Base-by-base conservation (phyloP, 2,329 filamentous ascomycete genomes). In the Dryadomyces sulphureus region DNA sequence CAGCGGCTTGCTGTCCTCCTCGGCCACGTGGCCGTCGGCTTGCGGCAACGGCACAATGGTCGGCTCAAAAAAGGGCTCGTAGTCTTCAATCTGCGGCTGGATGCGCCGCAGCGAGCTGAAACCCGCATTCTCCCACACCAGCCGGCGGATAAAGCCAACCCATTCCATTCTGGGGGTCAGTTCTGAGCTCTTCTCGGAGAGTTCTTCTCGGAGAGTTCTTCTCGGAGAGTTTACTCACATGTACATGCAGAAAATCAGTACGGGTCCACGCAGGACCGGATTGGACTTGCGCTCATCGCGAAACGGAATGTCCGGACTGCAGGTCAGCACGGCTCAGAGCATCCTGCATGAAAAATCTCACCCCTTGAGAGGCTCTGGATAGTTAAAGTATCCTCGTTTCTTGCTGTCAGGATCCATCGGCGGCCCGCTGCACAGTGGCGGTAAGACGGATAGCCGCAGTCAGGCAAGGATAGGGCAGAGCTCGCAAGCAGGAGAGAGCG, bases 91-190 rank as follows among this genome's bases (percentile, higher is more conserved):
- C 16, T 59, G 63, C 19, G 68, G 60, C 21, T 65, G 64, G 47
- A 77, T 68, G 32, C 70, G 63, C 41, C 74, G 73, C 36, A 85
- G 63, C 5, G 64, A 61, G 41, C 62, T 64, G 55, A 86, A 84
- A 35, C 78, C 78, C 19, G 78, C 77, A 58, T 79, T 79, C 35
- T 62, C 62, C 76, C 77, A 84, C 52, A 81, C 67, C 44, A 68
- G 56, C 48, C 65, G 66, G 42, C 77, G 71, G 8, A 81, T 49
- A 41, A 73, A 66, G 19, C 66, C 64, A 16, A 80, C 56, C 43
- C 67, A 70, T 39, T 77, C 69, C 53, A 82, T 67, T 11, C 72
- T 76, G 25, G 38, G 12, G 35, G 45, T 35, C 32, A 43, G 41
- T 14, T 27, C n/a, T 27, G 25, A 32, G 11, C 11, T 32, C 27